phyloP scores from a whole-genome alignment of 768 basidiomycete genomes.

The Tricholoma hemisulphureum region DNA sequence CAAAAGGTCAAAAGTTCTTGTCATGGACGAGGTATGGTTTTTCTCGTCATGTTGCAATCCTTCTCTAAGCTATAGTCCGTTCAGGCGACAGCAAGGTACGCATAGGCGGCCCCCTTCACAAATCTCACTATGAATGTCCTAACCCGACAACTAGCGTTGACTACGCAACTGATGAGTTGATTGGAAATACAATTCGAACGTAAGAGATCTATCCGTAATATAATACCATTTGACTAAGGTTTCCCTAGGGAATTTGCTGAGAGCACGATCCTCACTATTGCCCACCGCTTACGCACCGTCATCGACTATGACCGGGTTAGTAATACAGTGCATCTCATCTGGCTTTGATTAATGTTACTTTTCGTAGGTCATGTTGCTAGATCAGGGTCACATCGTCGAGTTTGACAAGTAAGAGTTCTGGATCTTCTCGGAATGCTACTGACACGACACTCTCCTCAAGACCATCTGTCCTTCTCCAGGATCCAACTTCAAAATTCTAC shows the following conservation, averaged over 20 bases:
- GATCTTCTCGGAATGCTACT: neutral
- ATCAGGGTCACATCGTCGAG: constrained; percentile 75
- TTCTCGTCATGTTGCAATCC: neutral
- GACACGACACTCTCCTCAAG: constrained; percentile 24
- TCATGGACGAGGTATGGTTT: constrained; percentile 69
- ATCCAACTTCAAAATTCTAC: constrained; percentile 62
- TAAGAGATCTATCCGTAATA: constrained; percentile 35
- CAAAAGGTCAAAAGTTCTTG: constrained; percentile 66
- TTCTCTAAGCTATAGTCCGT: constrained; percentile 5
- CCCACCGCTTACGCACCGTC: constrained; percentile 74
- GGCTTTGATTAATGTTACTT: neutral
- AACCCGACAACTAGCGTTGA: constrained; percentile 67
- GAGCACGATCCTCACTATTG: constrained; percentile 81
- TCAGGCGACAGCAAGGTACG: constrained; percentile 69
- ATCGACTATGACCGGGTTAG: constrained; percentile 86
- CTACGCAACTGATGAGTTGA: constrained; percentile 87
- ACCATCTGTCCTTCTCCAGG: constrained; percentile 52
- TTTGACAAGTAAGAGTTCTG: constrained; percentile 51
- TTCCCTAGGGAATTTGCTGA: constrained; percentile 65
- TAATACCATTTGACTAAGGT: no score
- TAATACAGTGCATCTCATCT: constrained; percentile 20
- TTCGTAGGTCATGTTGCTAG: constrained; percentile 68
- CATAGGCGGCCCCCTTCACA: neutral
- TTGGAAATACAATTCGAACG: constrained; percentile 78
- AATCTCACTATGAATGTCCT: neutral